Percentiles rank a stretch among this genome's conserved stretches.
Conservation (phyloP, 2,329 filamentous ascomycete species). For the Cadophora malorum region DNA sequence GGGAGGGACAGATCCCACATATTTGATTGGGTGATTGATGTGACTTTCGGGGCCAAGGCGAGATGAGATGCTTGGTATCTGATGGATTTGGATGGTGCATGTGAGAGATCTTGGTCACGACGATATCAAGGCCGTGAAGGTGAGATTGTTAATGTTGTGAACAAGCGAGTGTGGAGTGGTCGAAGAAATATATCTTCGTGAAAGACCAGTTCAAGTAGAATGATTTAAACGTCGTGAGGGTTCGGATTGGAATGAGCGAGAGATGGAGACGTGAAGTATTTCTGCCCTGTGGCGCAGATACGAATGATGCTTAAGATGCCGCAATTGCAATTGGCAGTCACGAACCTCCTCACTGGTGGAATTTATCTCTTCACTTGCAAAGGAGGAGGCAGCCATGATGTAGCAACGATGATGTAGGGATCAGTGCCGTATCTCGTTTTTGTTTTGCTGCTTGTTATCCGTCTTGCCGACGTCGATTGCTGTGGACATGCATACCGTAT, state of each 20-base stretch:
- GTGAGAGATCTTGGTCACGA: neutral
- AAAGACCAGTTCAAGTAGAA: neutral
- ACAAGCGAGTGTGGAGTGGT: neutral
- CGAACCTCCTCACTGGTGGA: neutral
- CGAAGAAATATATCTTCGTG: neutral
- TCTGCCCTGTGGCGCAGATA: neutral
- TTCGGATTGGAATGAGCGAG: neutral
- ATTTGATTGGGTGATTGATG: neutral
- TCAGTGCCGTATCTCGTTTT: neutral
- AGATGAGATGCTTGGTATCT: neutral
- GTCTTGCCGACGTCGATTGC: neutral
- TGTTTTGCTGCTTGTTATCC: neutral
- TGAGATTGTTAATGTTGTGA: neutral
- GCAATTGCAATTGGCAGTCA: neutral
- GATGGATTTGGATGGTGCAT: neutral
- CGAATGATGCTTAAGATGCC: neutral
- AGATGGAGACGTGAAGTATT: neutral
- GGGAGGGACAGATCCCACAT: neutral
- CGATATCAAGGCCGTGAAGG: neutral
- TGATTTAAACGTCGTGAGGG: neutral
- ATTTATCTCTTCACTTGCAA: neutral
- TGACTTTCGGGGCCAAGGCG: too few relatives aligned
- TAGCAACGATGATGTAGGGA: neutral
- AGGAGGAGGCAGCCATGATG: neutral
- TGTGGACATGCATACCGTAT: neutral